A percentile compares a stretch with the other conserved stretches of the same genome.
These are phyloP conservation scores for Podosphaera fusca DNA, from an alignment of 2,329 filamentous ascomycete genomes.

Conservation along the genomic window DNA sequence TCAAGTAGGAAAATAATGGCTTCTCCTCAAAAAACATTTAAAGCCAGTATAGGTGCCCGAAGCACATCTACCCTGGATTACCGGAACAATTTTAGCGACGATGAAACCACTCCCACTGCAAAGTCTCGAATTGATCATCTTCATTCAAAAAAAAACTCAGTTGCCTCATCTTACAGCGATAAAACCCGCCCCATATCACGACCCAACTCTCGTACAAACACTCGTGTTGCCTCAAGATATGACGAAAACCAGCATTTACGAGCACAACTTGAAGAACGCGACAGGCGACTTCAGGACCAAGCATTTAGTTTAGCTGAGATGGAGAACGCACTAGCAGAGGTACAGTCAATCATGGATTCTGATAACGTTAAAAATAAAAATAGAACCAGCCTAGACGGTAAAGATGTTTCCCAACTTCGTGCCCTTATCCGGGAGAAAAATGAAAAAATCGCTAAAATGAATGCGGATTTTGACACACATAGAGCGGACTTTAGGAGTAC, in stretches of 20 bases:
- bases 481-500: conserved; percentile 90
- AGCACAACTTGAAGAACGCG: conserved; percentile 56
- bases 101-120: conserved; percentile 31
- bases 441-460: conserved; percentile 83
- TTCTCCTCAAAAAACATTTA: conserved; percentile 24
- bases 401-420: conserved; percentile 54
- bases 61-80: conserved; percentile 36
- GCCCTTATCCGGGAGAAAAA: conserved; percentile 83
- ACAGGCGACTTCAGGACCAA: conserved; percentile 76
- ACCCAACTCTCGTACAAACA: conserved; percentile 10
- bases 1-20: conserved; percentile 29
- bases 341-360: conserved; percentile 47
- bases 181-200: conserved; percentile 25
- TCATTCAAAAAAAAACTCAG: not conserved
- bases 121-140: conserved; percentile 15
- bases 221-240: conserved; percentile 19
- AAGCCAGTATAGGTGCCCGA: conserved; percentile 28
- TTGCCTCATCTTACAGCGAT: conserved; percentile 27
- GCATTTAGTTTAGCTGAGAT: conserved; percentile 65
- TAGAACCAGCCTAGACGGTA: conserved; percentile 34
- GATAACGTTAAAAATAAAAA: conserved; percentile 23
- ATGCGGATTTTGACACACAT: conserved; percentile 82
- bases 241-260: conserved; percentile 51
- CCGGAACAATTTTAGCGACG: conserved; percentile 25
- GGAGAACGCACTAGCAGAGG: conserved; percentile 66